Evolutionary conservation across 2,329 filamentous ascomycete genomes (phyloP).

Genomic region (Aureobasidium subglaciale): DNA sequence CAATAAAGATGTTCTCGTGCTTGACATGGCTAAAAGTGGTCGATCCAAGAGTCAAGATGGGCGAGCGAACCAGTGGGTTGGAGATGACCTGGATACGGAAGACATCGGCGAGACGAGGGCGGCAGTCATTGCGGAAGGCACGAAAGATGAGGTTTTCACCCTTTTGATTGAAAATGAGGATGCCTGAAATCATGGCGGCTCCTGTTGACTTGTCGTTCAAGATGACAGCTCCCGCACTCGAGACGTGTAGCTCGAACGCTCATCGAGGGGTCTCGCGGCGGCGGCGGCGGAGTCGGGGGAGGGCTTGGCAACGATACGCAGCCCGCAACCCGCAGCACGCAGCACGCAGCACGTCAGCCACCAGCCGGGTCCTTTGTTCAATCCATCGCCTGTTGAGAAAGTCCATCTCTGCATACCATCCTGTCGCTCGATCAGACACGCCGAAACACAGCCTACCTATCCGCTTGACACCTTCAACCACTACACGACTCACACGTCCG

Average conservation of each 20-base stretch:
- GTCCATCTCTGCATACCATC: not conserved
- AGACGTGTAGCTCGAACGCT: not conserved
- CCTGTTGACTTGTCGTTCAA: not conserved
- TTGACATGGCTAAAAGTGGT: conserved; percentile 99
- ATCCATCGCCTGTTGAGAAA: not conserved
- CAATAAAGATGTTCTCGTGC: conserved; percentile 97
- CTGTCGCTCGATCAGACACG: not conserved
- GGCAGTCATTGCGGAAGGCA: conserved; percentile 96
- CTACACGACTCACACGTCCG: not conserved
- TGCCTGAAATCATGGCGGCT: conserved; percentile 84
- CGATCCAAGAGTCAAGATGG: conserved; percentile 91
- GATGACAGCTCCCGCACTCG: no score
- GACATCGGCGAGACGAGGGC: conserved; percentile 93
- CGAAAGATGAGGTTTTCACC: conserved; percentile 99
- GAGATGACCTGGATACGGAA: conserved; percentile 99
- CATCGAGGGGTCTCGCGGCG: not conserved
- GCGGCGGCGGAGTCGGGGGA: conserved; percentile 1
- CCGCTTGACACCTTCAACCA: not conserved
- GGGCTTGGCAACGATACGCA: not conserved
- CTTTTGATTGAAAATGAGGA: conserved; percentile 98
- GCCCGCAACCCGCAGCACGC: not conserved
- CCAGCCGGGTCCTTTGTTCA: not conserved
- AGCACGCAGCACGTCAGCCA: not conserved
- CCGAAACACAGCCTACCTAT: not conserved
- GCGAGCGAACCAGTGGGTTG: conserved; percentile 93